A percentile compares a stretch with the other conserved stretches of the same genome.
These are phyloP conservation scores for Sporothrix euskadiensis DNA, from an alignment of 2,329 filamentous ascomycete genomes.

Conservation along the genomic window DNA sequence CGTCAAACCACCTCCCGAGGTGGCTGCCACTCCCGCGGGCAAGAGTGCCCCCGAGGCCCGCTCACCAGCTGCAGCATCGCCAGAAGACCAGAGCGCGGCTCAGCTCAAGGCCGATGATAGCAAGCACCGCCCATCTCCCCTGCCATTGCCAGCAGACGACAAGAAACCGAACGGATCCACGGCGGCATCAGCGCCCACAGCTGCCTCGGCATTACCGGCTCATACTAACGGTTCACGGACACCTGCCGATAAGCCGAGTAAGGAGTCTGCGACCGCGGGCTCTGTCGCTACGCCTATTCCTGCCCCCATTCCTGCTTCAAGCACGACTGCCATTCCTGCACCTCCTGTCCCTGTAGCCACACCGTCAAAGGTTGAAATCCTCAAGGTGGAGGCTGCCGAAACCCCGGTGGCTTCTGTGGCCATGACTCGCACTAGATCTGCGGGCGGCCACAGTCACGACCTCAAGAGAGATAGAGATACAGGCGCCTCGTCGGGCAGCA, in stretches of 20 bases:
- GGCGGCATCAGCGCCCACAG: conserved; percentile 32
- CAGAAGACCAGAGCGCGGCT: conserved; percentile 72
- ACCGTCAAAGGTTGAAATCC: conserved; percentile 41
- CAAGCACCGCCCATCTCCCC: conserved; percentile 58
- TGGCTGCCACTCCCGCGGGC: neutral
- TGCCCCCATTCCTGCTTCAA: neutral
- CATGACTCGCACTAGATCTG: conserved; percentile 29
- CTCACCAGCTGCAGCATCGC: conserved; percentile 52
- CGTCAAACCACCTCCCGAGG: neutral
- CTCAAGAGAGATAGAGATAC: conserved; percentile 41
- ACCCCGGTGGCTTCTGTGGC: conserved; percentile 17
- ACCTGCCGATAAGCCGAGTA: conserved; percentile 52
- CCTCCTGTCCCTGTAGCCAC: neutral
- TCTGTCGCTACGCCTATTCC: conserved; percentile 10
- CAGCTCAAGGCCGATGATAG: conserved; percentile 58
- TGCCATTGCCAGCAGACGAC: neutral
- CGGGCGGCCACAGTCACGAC: conserved; percentile 34
- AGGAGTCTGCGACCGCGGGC: conserved; percentile 40
- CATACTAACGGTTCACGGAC: conserved; percentile 39
- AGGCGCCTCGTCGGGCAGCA: neutral
- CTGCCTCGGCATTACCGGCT: conserved; percentile 40
- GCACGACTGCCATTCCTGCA: neutral
- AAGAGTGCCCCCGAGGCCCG: neutral
- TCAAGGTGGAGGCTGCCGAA: conserved; percentile 37
- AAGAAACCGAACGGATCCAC: conserved; percentile 4